Conservation (phyloP, 495 filamentous ascomycete genomes). For the Aspergillus nidulans region DNA sequence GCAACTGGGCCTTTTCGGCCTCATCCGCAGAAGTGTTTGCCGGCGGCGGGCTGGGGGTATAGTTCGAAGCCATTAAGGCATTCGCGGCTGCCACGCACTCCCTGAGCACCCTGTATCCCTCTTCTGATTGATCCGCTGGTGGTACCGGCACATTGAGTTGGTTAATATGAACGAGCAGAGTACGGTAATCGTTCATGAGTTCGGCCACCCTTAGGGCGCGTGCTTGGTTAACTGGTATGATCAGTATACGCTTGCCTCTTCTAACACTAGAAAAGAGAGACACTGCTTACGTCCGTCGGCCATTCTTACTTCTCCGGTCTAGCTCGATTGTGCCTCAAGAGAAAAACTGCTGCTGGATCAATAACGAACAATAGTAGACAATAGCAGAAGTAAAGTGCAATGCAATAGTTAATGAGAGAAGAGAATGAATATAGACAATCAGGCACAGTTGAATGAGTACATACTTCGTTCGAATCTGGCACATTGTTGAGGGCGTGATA, state of each 20-base stretch:
- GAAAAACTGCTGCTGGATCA: not conserved
- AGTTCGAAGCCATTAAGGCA: conserved; percentile 66
- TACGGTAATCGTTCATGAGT: conserved; percentile 79
- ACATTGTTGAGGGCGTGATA: conserved; percentile 23
- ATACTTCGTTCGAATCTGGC: conserved; percentile 13
- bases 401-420: conserved; percentile 1
- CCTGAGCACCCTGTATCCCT: conserved; percentile 71
- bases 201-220: conserved; percentile 78
- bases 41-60: conserved; percentile 48
- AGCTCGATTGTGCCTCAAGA: not conserved
- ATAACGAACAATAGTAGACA: not conserved
- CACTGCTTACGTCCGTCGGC: conserved; percentile 56
- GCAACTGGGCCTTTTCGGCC: conserved; percentile 67
- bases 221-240: conserved; percentile 69
- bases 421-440: conserved; percentile 8
- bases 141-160: conserved; percentile 54
- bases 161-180: conserved; percentile 74
- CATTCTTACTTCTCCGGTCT: conserved; percentile 40
- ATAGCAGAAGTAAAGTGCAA: conserved; percentile 6
- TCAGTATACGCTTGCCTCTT: not conserved
- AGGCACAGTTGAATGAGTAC: conserved; percentile 1
- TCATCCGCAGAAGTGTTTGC: conserved; percentile 58
- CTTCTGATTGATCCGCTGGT: conserved; percentile 69
- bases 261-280: not conserved
- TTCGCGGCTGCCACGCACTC: conserved; percentile 73